Evolutionary conservation across 2,329 filamentous ascomycete species (phyloP).

Genomic region (Alternaria arborescens): DNA sequence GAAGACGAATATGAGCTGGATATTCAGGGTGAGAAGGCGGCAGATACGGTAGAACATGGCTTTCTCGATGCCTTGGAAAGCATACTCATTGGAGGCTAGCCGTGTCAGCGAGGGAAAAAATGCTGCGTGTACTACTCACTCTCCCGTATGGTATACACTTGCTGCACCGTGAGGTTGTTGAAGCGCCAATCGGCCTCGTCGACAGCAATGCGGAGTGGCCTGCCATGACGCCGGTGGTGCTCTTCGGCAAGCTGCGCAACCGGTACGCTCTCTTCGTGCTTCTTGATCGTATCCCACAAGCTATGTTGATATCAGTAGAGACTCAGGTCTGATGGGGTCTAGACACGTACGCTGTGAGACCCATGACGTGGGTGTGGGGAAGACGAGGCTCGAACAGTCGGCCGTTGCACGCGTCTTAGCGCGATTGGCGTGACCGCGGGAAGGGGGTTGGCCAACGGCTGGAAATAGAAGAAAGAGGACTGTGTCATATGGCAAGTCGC

Average conservation of each 20-base stretch:
- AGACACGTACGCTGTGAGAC: constrained; percentile 29
- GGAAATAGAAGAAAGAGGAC: background rate
- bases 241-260: constrained; percentile 52
- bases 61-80: constrained; percentile 55
- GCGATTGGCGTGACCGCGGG: background rate
- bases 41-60: constrained; percentile 54
- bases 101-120: background rate
- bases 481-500: background rate
- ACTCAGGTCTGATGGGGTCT: background rate
- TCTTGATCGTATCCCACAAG: constrained; percentile 52
- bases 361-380: constrained; percentile 25
- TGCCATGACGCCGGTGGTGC: constrained; percentile 45
- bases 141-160: constrained; percentile 49
- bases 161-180: constrained; percentile 50
- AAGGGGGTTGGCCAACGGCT: background rate
- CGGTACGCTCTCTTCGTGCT: constrained; percentile 43
- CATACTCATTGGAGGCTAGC: constrained; percentile 35
- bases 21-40: constrained; percentile 58
- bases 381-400: background rate
- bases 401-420: constrained; percentile 16
- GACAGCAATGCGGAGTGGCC: constrained; percentile 53
- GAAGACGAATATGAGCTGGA: constrained; percentile 64
- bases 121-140: constrained; percentile 25
- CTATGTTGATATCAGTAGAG: constrained; percentile 17
- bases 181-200: constrained; percentile 58